These are phyloP conservation scores for Zoysia matrella DNA, from an alignment of 202 grass and related monocot genomes.

Conservation along the genomic window DNA sequence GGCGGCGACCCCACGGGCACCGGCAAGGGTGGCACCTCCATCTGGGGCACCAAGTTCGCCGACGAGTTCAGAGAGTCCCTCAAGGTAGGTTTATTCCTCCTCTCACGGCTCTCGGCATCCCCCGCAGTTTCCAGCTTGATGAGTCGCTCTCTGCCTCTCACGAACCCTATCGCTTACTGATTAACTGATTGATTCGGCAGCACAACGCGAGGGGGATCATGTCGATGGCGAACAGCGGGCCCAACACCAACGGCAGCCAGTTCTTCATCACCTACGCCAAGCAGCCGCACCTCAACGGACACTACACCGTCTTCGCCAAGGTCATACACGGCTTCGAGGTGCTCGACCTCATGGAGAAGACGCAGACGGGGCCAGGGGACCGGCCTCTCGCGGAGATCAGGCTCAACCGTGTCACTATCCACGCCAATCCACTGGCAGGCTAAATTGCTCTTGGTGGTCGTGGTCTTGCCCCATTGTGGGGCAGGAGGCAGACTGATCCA, in stretches of 20 bases:
- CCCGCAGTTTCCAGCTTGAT: background rate
- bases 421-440: slow-evolving; percentile 82
- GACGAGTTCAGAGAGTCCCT: slow-evolving; percentile 92
- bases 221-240: slow-evolving; percentile 89
- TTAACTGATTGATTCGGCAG: slow-evolving; percentile 25
- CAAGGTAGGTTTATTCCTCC: slow-evolving; percentile 54
- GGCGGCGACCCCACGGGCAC: slow-evolving; percentile 83
- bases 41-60: slow-evolving; percentile 89
- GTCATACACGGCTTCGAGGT: slow-evolving; percentile 98
- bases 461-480: background rate
- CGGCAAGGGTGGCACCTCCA: slow-evolving; percentile 40
- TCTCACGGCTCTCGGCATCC: background rate
- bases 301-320: slow-evolving; percentile 93
- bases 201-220: slow-evolving; percentile 82
- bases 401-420: slow-evolving; percentile 91
- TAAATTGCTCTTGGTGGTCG: slow-evolving; percentile 7
- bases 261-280: slow-evolving; percentile 64
- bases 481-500: background rate
- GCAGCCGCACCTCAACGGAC: too few relatives aligned
- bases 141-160: background rate
- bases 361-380: slow-evolving; percentile 75
- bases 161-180: background rate
- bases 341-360: slow-evolving; percentile 98
- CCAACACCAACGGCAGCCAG: slow-evolving; percentile 96
- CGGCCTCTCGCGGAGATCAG: slow-evolving; percentile 95